phyloP scores from a whole-genome alignment of 352 stramenopile genomes.

The Aphanomyces euteiches region DNA sequence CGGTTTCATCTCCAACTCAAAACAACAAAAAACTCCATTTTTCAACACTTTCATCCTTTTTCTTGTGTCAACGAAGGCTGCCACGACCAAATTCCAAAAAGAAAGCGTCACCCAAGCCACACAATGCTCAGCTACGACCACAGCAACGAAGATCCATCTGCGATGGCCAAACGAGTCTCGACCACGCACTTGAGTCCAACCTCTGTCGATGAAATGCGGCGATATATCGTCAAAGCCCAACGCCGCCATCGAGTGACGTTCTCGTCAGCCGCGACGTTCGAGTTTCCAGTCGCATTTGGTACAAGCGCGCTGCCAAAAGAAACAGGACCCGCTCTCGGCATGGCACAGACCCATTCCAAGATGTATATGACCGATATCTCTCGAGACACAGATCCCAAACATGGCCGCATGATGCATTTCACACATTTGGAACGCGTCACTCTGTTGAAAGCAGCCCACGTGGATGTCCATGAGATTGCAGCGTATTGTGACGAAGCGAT shows the following conservation, averaged over 20 bases:
- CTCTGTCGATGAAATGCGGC: no score
- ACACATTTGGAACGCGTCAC: constrained; percentile 26
- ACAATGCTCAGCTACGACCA: no score
- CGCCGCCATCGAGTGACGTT: not conserved
- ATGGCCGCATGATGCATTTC: constrained; percentile 21
- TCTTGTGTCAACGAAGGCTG: no score
- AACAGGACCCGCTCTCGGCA: constrained; percentile 17
- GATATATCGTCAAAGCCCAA: no score
- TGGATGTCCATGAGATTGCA: constrained; percentile 20
- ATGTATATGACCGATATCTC: not conserved
- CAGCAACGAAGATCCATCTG: no score
- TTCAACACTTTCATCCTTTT: no score
- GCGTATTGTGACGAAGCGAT: constrained; percentile 24
- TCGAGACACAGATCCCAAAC: not conserved
- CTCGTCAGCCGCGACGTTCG: constrained; percentile 4
- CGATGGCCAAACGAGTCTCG: no score
- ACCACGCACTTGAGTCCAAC: no score
- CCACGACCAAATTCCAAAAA: no score
- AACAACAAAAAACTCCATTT: no score
- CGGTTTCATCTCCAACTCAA: no score
- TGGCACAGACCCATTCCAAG: constrained; percentile 5
- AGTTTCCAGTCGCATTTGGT: constrained; percentile 11
- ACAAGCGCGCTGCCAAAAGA: constrained; percentile 17
- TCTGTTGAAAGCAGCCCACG: constrained; percentile 18
- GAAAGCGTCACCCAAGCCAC: no score